Base-by-base conservation (phyloP, 768 basidiomycete genomes). In the Saitozyma podzolica region DNA sequence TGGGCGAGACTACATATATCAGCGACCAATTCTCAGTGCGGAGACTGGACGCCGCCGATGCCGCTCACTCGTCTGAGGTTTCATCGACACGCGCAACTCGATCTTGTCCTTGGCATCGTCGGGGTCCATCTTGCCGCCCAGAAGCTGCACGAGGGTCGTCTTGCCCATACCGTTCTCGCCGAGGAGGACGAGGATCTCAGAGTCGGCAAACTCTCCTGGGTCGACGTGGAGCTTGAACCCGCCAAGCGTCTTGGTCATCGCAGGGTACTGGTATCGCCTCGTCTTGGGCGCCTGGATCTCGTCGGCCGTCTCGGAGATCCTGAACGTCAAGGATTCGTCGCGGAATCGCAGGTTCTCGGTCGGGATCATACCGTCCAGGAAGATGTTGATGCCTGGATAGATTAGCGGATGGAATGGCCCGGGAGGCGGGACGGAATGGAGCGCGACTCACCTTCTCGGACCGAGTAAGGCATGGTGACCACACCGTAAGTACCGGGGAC, bases 161-260 rank as follows among this genome's bases (percentile, higher is more conserved):
- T 99, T 99, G 45, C 96, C 94, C 2, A 92, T 99, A 54, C 96
- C 96, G 80, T 99, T 99, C 85, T 99, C 96, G 65, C 96, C 96
- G 41, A 99, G 83, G 88, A 99, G 91, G 79, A 99, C 96, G 72
- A 99, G 92, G 79, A 99, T 99, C 80, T 99, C 96, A 2, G 94
- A 97, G 77, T 98, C 94, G n/a, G 95, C 94, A 82, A 98, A 99
- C 41, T 85, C 85, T 29, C 96, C 96, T 0, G 80, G 82, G 71
- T 95, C 86, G 58, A 99, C 91, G 54, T 92, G 91, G 53, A 99
- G 86, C 81, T 99, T 97, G 87, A 99, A 99, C 67, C 77, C 78
- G 40, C 96, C 96, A 54, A 97, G 85, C 0, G 96, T 98, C 83
- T 99, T 99, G 65, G 90, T 90, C 96, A 99, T 97, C 40, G 88